Evolutionary conservation across 148 eudicot genomes (phyloP).

Genomic region (Polygonum aviculare): DNA sequence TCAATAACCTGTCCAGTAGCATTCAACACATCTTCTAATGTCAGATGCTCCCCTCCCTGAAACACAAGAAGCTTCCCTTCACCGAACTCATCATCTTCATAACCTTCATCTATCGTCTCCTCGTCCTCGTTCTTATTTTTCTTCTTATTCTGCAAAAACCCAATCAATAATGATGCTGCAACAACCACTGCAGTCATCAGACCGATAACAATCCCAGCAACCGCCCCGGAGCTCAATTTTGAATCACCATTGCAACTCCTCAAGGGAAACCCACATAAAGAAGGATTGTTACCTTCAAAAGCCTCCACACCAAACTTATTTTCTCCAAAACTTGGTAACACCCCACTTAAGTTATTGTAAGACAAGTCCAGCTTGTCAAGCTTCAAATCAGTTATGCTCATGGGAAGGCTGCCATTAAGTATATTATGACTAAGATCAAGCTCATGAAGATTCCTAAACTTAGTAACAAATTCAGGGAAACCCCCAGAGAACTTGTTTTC

Average conservation of each 20-base stretch:
- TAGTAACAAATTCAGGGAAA: conserved; percentile 61
- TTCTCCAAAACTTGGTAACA: conserved; percentile 51
- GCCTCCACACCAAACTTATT: conserved; percentile 48
- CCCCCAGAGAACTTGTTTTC: conserved; percentile 52
- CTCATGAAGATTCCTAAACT: conserved; percentile 38
- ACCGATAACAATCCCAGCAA: conserved; percentile 88
- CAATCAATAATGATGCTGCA: conserved; percentile 64
- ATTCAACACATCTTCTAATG: conserved; percentile 84
- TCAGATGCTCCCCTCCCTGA: conserved; percentile 84
- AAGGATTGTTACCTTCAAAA: conserved; percentile 72
- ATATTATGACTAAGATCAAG: conserved; percentile 68
- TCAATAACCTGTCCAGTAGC: conserved; percentile 96
- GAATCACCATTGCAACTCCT: conserved; percentile 38
- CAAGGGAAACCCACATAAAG: conserved; percentile 71
- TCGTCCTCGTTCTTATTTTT: conserved; percentile 42
- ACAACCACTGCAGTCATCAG: conserved; percentile 74
- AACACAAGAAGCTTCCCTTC: conserved; percentile 80
- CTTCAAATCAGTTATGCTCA: conserved; percentile 31
- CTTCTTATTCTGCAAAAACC: conserved; percentile 66
- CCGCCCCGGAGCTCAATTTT: conserved; percentile 63
- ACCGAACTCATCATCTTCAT: conserved; percentile 32
- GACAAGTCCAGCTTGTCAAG: conserved; percentile 67
- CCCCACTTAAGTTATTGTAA: conserved; percentile 70
- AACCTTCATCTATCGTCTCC: conserved; percentile 46
- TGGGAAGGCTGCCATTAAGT: conserved; percentile 57